Base-by-base conservation (phyloP, 345 rosid species). In the Eucalyptus sp. region DNA sequence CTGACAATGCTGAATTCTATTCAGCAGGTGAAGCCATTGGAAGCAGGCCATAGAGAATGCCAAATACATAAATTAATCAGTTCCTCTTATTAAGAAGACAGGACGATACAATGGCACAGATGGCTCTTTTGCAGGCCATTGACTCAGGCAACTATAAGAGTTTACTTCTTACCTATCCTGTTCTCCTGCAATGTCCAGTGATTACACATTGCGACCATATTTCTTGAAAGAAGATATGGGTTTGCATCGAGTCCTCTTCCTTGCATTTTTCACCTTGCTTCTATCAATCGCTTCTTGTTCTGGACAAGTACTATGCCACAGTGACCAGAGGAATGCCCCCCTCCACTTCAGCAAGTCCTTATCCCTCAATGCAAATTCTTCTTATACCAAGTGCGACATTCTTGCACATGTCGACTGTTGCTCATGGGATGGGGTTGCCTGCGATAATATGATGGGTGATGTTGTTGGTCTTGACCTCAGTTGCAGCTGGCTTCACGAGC, bases 391-490 rank as follows among this genome's bases (percentile, higher is more conserved):
- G 25, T 1, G 10, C 8, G 48, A 20, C 48, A 44, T 37, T 56
- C 66, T 6, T 5, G 4, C 12, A 10, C 6, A 16, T 6, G 3
- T 11, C 2, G 17, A 88, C 66, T 91, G 92, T 50, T 92, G 91
- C 86, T 68, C 60, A 12, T 91, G 92, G 92, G 91, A 89, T 7
- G 91, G 94, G 17, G 88, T 90, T 5, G 87, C 62, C 13, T 88
- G 90, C 25, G 79, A 90, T 16, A 6, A 3, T 8, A 68, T 18
- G 16, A 88, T 85, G 1, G 92, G 91, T 27, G 58, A 89, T 24
- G 91, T 92, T 13, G 87, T 92, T 41, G 80, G 88, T n/a, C 94
- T 92, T 7, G 88, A 90, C 60, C 90, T 91, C 24, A 87, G 85
- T 66, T 87, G 88, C 50, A 87, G 88, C 20, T 22, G 64, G 60